These are phyloP conservation scores for Inonotus obliquus DNA, from an alignment of 1,284 basidiomycete genomes.

Conservation along the genomic window DNA sequence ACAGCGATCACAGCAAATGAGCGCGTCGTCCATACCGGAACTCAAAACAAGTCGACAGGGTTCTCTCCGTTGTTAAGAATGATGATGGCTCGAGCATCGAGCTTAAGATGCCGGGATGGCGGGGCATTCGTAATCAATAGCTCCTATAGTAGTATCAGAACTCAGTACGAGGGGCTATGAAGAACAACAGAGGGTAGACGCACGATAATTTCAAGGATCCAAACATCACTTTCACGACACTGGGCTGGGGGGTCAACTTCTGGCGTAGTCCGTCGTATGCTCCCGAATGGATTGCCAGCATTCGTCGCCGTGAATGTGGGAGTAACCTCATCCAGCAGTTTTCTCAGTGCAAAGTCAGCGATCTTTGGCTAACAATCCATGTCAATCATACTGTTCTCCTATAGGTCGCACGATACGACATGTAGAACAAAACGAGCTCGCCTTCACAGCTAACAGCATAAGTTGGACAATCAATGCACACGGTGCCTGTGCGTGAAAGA, in stretches of 20 bases:
- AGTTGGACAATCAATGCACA: not conserved
- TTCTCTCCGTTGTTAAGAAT: slow-evolving; percentile 7
- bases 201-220: slow-evolving; percentile 17
- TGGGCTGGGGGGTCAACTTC: slow-evolving; percentile 10
- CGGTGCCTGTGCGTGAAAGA: not conserved
- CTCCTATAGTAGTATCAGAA: slow-evolving; percentile 6
- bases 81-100: slow-evolving; percentile 11
- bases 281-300: slow-evolving; percentile 7
- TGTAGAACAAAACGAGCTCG: not conserved
- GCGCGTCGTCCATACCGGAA: slow-evolving; percentile 4
- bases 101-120: slow-evolving; percentile 9
- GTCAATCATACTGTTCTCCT: slow-evolving; percentile 18
- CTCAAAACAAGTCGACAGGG: slow-evolving; percentile 1
- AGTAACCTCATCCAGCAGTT: slow-evolving; percentile 6
- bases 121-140: slow-evolving; percentile 13
- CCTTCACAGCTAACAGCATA: slow-evolving; percentile 13
- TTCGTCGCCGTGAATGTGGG: not conserved
- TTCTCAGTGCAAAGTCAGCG: slow-evolving; percentile 16
- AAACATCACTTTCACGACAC: slow-evolving; percentile 17
- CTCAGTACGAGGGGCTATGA: not conserved
- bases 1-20: slow-evolving; percentile 14
- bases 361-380: slow-evolving; percentile 12
- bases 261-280: slow-evolving; percentile 12
- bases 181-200: not conserved
- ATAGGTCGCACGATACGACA: not conserved